Evolutionary conservation across 2,329 filamentous ascomycete species (phyloP).

Genomic region (Diaporthe eres): DNA sequence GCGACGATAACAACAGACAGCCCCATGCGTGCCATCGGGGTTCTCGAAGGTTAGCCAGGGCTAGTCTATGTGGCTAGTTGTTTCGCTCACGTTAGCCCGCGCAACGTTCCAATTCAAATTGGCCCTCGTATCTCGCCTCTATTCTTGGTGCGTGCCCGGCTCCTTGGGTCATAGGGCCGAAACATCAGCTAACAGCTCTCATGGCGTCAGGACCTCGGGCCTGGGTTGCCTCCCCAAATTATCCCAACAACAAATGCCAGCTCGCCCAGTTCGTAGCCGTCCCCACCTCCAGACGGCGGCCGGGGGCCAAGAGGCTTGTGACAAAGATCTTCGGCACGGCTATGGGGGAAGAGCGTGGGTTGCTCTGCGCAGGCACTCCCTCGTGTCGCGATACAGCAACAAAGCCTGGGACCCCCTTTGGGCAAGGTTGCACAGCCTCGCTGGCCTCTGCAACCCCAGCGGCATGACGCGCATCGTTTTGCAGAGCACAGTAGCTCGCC

Average conservation of each 20-base stretch:
- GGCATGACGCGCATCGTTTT: conserved; percentile 27
- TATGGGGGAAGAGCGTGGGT: not conserved
- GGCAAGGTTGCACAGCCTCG: conserved; percentile 39
- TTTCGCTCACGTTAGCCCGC: conserved; percentile 22
- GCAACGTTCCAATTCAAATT: conserved; percentile 18
- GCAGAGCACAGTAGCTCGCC: conserved; percentile 9
- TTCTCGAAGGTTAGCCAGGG: conserved; percentile 9
- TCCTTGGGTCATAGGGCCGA: conserved; percentile 27
- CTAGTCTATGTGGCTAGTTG: conserved; percentile 10
- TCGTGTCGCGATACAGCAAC: conserved; percentile 10
- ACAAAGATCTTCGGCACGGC: conserved; percentile 17
- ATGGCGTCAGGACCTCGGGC: not conserved
- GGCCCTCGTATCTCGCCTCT: conserved; percentile 30
- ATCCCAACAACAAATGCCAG: not conserved
- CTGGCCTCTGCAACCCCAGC: conserved; percentile 30
- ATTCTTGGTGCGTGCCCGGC: conserved; percentile 29
- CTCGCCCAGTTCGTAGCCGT: conserved; percentile 3
- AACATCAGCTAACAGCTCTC: conserved; percentile 10
- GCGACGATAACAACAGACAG: not conserved
- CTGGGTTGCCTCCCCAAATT: conserved; percentile 16
- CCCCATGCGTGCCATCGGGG: conserved; percentile 13
- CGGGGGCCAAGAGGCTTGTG: conserved; percentile 13
- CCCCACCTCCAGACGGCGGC: conserved; percentile 6
- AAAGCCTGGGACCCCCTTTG: not conserved
- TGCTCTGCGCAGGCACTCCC: not conserved